A percentile compares a stretch with the other conserved stretches of the same genome.
phyloP scores from a whole-genome alignment of 768 basidiomycete genomes.

The Amanita inopinata region DNA sequence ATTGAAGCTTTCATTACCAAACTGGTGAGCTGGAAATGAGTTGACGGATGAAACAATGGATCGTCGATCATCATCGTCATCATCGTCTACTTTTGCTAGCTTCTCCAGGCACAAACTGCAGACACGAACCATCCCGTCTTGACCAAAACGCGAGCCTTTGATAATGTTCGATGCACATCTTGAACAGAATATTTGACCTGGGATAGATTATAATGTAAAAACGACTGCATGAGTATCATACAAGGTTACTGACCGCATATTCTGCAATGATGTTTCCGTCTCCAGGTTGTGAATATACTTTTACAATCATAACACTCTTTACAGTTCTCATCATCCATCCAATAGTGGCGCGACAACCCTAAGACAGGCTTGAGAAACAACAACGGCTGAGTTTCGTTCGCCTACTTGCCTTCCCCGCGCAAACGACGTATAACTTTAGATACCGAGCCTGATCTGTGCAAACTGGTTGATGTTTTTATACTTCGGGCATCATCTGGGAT shows the following conservation, averaged over 20 bases:
- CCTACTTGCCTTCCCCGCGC: conserved; percentile 69
- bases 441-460: conserved; percentile 72
- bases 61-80: conserved; percentile 83
- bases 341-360: conserved; percentile 92
- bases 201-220: conserved; percentile 1
- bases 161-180: conserved; percentile 96
- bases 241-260: conserved; percentile 65
- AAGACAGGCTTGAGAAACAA: conserved; percentile 7
- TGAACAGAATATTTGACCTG: conserved; percentile 96
- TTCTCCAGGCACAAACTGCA: conserved; percentile 95
- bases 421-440: conserved; percentile 87
- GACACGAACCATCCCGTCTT: conserved; percentile 90
- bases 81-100: conserved; percentile 77
- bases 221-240: background rate
- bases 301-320: conserved; percentile 97
- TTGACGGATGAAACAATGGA: conserved; percentile 67
- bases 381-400: background rate
- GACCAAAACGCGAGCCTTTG: conserved; percentile 86
- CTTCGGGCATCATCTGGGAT: conserved; percentile 88
- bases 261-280: conserved; percentile 94
- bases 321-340: conserved; percentile 97
- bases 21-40: conserved; percentile 72
- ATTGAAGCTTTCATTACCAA: conserved; percentile 35
- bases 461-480: conserved; percentile 61
- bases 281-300: conserved; percentile 88